A percentile compares a stretch with the other conserved stretches of the same genome.
phyloP scores from a whole-genome alignment of 2,329 filamentous ascomycete species.

The Fusarium temperatum region DNA sequence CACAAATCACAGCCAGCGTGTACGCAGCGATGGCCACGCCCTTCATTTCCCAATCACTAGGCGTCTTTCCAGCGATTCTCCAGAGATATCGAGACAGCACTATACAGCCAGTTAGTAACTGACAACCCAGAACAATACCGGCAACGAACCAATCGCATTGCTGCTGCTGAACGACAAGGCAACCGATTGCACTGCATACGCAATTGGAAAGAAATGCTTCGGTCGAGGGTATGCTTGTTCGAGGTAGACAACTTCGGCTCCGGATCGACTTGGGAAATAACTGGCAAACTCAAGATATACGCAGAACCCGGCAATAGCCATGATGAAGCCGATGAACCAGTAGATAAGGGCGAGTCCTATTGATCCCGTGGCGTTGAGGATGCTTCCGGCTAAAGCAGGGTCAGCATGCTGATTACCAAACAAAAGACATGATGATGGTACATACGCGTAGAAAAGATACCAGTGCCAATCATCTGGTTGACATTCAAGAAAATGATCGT shows the following conservation, averaged over 20 bases:
- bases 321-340: slow-evolving; percentile 70
- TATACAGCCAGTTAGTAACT: slow-evolving; percentile 4
- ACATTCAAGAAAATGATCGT: slow-evolving; percentile 69
- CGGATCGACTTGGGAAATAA: slow-evolving; percentile 73
- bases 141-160: slow-evolving; percentile 60
- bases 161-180: slow-evolving; percentile 72
- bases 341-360: slow-evolving; percentile 70
- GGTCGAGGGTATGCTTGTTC: slow-evolving; percentile 74
- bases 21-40: slow-evolving; percentile 73
- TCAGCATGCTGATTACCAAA: background rate
- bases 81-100: slow-evolving; percentile 72
- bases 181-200: slow-evolving; percentile 71
- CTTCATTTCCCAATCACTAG: slow-evolving; percentile 70
- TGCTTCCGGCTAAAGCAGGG: slow-evolving; percentile 43
- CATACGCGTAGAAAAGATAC: slow-evolving; percentile 71
- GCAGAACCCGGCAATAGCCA: slow-evolving; percentile 62
- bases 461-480: slow-evolving; percentile 70
- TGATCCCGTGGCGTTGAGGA: slow-evolving; percentile 68
- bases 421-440: background rate
- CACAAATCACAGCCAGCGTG: slow-evolving; percentile 56
- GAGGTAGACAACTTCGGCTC: slow-evolving; percentile 72
- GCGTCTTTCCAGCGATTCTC: slow-evolving; percentile 59
- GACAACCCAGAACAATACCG: accelerated
- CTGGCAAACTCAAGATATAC: slow-evolving; percentile 72
- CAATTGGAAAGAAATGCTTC: slow-evolving; percentile 69